phyloP scores from a whole-genome alignment of 2,329 filamentous ascomycete genomes.

The Sporothrix luriei region DNA sequence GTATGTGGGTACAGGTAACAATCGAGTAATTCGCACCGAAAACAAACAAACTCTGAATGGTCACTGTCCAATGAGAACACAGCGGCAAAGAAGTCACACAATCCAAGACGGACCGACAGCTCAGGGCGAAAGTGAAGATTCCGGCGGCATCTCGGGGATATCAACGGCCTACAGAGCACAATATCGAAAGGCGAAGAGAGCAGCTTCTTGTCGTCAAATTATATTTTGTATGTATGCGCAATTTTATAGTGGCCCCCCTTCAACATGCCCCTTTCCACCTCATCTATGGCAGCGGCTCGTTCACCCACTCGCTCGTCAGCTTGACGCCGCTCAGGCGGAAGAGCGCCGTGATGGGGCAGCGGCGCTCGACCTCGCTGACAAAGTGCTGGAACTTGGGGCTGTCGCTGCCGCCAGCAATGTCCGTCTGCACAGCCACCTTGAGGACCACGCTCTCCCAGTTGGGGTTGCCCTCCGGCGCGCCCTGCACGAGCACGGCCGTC shows the following conservation, averaged over 20 bases:
- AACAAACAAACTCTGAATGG: neutral
- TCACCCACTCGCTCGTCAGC: slow-evolving; percentile 24
- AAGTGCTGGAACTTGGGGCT: slow-evolving; percentile 23
- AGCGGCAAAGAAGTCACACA: too few species aligned
- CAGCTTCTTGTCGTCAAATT: too few species aligned
- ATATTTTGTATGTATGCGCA: too few species aligned
- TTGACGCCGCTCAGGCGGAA: slow-evolving; percentile 25
- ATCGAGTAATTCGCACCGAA: neutral
- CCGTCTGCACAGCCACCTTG: slow-evolving; percentile 23
- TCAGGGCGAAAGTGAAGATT: too few species aligned
- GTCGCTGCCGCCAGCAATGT: slow-evolving; percentile 8
- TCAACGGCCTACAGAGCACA: too few species aligned
- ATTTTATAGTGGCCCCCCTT: too few species aligned
- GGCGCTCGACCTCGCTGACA: slow-evolving; percentile 29
- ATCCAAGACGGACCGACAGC: too few species aligned
- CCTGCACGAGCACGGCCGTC: slow-evolving; percentile 24
- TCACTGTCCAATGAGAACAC: neutral
- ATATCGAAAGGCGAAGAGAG: too few species aligned
- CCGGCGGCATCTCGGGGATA: too few species aligned
- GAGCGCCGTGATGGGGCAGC: slow-evolving; percentile 28
- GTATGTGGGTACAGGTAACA: neutral
- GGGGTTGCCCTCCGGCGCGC: slow-evolving; percentile 23
- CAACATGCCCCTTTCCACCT: too few species aligned
- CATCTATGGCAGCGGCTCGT: slow-evolving; percentile 23
- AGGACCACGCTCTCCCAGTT: slow-evolving; percentile 28